Conservation (phyloP, 2,329 filamentous ascomycete genomes). For the Fusarium albosuccineum region DNA sequence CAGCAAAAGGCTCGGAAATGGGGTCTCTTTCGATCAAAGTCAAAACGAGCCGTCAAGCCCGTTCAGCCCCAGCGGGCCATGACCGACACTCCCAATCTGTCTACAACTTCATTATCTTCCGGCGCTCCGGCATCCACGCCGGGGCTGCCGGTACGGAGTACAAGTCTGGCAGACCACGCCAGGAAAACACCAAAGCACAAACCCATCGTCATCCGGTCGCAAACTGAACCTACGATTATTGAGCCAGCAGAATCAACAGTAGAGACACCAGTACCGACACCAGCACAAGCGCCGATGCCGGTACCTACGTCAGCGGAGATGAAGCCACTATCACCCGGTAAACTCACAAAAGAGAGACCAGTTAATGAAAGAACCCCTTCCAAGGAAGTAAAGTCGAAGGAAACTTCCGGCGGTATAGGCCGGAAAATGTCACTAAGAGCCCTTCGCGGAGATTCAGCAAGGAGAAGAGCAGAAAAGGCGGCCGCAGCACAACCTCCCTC, state of each 20-base stretch:
- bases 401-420: constrained; percentile 39
- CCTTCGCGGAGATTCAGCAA: constrained; percentile 41
- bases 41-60: constrained; percentile 46
- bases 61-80: constrained; percentile 40
- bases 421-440: constrained; percentile 45
- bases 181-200: constrained; percentile 53
- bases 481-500: constrained; percentile 26
- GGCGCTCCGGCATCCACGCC: constrained; percentile 17
- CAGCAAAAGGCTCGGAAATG: constrained; percentile 67
- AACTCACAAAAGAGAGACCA: constrained; percentile 29
- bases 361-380: constrained; percentile 25
- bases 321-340: constrained; percentile 26
- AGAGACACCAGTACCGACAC: constrained; percentile 20
- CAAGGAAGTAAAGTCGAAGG: constrained; percentile 35
- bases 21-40: constrained; percentile 67
- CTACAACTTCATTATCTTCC: constrained; percentile 36
- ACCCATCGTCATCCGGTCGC: constrained; percentile 58
- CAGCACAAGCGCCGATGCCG: background rate
- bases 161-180: constrained; percentile 24
- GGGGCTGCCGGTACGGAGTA: background rate
- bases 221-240: constrained; percentile 53
- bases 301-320: background rate
- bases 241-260: constrained; percentile 18
- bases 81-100: constrained; percentile 42
- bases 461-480: constrained; percentile 38